Conservation (phyloP, 495 filamentous ascomycete genomes). For the Xylaria acuta region DNA sequence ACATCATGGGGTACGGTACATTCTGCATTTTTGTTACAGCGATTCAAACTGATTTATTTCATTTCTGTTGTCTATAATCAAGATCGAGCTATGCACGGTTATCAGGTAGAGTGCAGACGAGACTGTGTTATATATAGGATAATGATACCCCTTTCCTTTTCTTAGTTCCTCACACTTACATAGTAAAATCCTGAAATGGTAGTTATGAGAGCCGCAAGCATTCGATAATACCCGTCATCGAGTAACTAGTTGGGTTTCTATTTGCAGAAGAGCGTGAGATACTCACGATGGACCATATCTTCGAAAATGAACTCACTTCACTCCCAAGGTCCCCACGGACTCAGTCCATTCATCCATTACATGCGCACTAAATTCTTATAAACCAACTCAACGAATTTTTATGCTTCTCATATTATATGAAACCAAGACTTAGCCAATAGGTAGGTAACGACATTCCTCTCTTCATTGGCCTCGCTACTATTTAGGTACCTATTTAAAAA, state of each 20-base stretch:
- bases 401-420: no score
- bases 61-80: background rate
- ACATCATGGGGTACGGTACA: background rate
- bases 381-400: background rate
- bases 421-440: no score
- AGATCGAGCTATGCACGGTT: background rate
- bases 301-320: background rate
- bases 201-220: background rate
- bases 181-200: background rate
- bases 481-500: no score
- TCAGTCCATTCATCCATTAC: no score
- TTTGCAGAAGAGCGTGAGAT: no score
- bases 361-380: background rate
- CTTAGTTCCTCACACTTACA: background rate
- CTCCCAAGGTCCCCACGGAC: background rate
- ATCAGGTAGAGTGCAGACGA: background rate
- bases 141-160: background rate
- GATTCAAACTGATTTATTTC: background rate
- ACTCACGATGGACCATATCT: background rate
- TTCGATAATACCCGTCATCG: background rate
- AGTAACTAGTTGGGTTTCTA: background rate
- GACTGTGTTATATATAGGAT: conserved; percentile 10
- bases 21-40: background rate
- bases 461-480: no score
- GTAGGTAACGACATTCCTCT: no score